A percentile compares a stretch with the other conserved stretches of the same genome.
Conservation (phyloP, 495 filamentous ascomycete genomes). For the Durotheca rogersii region DNA sequence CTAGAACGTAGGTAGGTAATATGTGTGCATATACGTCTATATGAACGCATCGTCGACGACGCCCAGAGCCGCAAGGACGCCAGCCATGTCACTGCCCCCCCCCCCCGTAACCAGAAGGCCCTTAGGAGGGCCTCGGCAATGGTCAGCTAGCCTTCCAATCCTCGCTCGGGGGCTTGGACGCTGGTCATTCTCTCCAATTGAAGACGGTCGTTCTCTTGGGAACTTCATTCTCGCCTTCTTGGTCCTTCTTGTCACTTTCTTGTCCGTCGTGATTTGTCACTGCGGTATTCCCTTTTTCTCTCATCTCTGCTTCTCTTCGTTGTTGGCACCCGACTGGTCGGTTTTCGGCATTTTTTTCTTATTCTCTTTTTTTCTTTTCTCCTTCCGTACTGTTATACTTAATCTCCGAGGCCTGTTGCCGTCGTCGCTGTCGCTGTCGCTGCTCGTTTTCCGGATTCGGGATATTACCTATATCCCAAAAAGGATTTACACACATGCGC, state of each 20-base stretch:
- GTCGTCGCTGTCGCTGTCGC: slow-evolving; percentile 4
- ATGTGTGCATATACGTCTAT: too few relatives aligned
- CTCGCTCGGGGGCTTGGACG: slow-evolving; percentile 5
- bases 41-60: slow-evolving; percentile 10
- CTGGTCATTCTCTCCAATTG: slow-evolving; percentile 25
- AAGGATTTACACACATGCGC: slow-evolving; percentile 15
- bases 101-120: too few relatives aligned
- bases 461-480: slow-evolving; percentile 21
- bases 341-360: slow-evolving; percentile 14
- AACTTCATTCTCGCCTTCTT: slow-evolving; percentile 18
- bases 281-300: slow-evolving; percentile 8
- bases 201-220: slow-evolving; percentile 22
- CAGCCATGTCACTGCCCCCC: slow-evolving; percentile 19
- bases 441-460: slow-evolving; percentile 15
- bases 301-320: slow-evolving; percentile 6
- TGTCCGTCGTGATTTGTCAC: slow-evolving; percentile 13
- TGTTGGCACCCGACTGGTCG: slow-evolving; percentile 21
- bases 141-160: slow-evolving; percentile 5
- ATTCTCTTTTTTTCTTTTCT: slow-evolving; percentile 8
- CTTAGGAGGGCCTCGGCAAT: slow-evolving; percentile 21
- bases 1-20: too few relatives aligned
- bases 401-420: slow-evolving; percentile 3
- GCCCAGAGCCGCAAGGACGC: slow-evolving; percentile 31
- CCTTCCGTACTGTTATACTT: not conserved
- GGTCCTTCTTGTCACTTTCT: slow-evolving; percentile 17